Evolutionary conservation across 331 rosid genomes (phyloP).

Genomic region (Quercus lobata): DNA sequence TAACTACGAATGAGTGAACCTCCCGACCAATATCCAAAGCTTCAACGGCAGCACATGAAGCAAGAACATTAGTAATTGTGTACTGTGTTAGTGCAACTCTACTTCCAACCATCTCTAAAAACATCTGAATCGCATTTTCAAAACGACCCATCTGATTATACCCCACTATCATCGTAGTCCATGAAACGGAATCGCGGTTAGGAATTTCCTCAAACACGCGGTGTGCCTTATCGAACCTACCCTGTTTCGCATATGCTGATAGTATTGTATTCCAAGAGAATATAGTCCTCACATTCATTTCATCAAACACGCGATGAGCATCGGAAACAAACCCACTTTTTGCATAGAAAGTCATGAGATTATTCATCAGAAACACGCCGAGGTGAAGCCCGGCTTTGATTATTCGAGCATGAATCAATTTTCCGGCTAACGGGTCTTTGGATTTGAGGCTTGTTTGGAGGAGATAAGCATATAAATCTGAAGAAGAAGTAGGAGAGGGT

Average conservation of each 20-base stretch:
- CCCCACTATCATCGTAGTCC: conserved; percentile 71
- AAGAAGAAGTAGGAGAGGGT: conserved; percentile 15
- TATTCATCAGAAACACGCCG: conserved; percentile 58
- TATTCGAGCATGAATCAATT: conserved; percentile 51
- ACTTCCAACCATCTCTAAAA: conserved; percentile 47
- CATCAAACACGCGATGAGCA: conserved; percentile 57
- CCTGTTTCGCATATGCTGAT: conserved; percentile 60
- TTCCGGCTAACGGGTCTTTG: conserved; percentile 44
- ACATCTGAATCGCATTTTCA: conserved; percentile 36
- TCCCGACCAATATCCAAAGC: conserved; percentile 57
- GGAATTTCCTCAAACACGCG: conserved; percentile 56
- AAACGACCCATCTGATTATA: conserved; percentile 60
- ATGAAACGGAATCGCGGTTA: conserved; percentile 72
- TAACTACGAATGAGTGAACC: conserved; percentile 59
- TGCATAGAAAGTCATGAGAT: conserved; percentile 54
- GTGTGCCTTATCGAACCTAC: conserved; percentile 50
- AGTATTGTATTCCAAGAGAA: conserved; percentile 75
- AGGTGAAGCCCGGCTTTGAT: conserved; percentile 64
- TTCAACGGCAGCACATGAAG: conserved; percentile 55
- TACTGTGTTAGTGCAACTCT: conserved; percentile 47
- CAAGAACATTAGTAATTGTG: conserved; percentile 65
- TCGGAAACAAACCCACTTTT: conserved; percentile 39
- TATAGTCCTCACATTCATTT: conserved; percentile 53
- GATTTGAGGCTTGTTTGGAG: conserved; percentile 59
- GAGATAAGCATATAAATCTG: conserved; percentile 36